A percentile compares a stretch with the other conserved stretches of the same genome.
Evolutionary conservation across 495 filamentous ascomycete genomes (phyloP).

Genomic region (Penicillium bovifimosum): DNA sequence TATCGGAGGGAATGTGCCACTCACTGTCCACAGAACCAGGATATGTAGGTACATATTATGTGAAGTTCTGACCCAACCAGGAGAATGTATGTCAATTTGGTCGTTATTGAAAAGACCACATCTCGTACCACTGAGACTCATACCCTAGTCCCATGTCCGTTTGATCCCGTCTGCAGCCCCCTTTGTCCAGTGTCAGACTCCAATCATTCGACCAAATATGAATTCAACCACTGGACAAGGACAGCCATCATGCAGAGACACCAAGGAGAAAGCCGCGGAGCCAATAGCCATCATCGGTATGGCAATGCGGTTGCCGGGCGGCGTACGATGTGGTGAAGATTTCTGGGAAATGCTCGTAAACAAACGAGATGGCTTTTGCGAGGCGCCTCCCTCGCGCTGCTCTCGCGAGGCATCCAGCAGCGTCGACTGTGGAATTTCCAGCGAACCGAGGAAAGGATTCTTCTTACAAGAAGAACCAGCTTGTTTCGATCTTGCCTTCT

Average conservation of each 20-base stretch:
- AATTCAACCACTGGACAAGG: conserved; percentile 2
- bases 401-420: conserved; percentile 30
- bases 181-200: not conserved
- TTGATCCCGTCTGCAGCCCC: not conserved
- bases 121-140: not conserved
- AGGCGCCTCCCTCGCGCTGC: conserved; percentile 34
- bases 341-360: conserved; percentile 40
- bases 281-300: conserved; percentile 45
- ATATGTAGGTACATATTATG: conserved; percentile 1
- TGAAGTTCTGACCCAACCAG: not conserved
- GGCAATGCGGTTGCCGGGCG: conserved; percentile 42
- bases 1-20: not conserved
- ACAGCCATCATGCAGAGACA: conserved; percentile 1
- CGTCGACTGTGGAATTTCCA: not conserved
- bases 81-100: not conserved
- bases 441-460: conserved; percentile 14
- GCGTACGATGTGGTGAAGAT: conserved; percentile 21
- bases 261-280: not conserved
- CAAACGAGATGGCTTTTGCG: conserved; percentile 25
- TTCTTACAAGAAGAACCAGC: conserved; percentile 42
- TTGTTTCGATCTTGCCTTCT: conserved; percentile 28
- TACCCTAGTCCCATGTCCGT: not conserved
- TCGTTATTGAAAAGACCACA: not conserved
- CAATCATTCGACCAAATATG: conserved; percentile 4
- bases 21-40: not conserved